Evolutionary conservation across 441 rosid genomes (phyloP), one percentile per base, ranked within the genome.

Genomic region (Biscutella auriculata): DNA sequence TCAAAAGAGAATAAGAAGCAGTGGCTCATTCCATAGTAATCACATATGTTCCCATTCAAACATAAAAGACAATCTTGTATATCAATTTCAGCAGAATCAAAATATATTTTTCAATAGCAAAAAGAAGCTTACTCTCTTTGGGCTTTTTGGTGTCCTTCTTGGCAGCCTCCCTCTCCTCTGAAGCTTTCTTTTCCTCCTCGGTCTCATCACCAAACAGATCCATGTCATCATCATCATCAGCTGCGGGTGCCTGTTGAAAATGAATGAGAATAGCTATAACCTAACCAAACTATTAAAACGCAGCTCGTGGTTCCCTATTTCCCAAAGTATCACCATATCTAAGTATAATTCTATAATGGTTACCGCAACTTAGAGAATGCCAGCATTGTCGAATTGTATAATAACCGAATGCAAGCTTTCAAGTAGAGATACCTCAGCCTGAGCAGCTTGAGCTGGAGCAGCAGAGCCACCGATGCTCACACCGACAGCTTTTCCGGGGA

Each of bases 401-500:
- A 19, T 19, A 19, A 19, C 23, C 23, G 4, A 19, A 19, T 19
- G 23, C 23, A 19, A 19, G 30, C 28, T 0, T 41, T 33, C n/a
- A 1, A 34, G 41, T 27, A 11, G 19, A 52, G 8, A 5, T 34
- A 60, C 70, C 64, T 68, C 61, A 56, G 63, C 62, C 5, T 74
- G 40, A 34, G 66, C 75, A 44, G 76, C 68, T 53, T 70, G 76
- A 62, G 52, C 71, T 6, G 81, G 50, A 44, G 78, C 79, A 70
- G 62, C 84, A 53, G 57, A 52, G 57, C 81, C 81, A 34, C 90
- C 85, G 49, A 88, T 8, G 15, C 72, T 76, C 23, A 92, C 98
- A 17, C 97, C 95, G 45, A 69, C 70, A 34, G 98, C 88, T 78
- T 86, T 84, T 0, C 96, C 88, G 4, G 95, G 95, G 66, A 92